A percentile compares a stretch with the other conserved stretches of the same genome.
Evolutionary conservation across 495 filamentous ascomycete genomes (phyloP).

Genomic region (Podospora fimiseda): DNA sequence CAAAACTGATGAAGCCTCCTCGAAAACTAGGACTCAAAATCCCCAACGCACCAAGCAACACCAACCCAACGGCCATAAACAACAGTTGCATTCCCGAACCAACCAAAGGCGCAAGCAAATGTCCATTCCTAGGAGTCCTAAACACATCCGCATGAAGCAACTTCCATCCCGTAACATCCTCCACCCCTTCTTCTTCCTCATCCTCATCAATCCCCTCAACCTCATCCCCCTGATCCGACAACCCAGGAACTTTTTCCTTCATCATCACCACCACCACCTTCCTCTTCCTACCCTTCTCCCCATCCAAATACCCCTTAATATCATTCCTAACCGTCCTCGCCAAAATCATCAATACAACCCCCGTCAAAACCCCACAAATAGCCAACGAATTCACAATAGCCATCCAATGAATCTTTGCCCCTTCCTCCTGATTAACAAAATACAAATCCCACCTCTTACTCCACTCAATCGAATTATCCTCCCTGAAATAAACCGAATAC

Average conservation of each 20-base stretch:
- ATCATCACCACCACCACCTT: neutral
- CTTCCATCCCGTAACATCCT: slow-evolving; percentile 91
- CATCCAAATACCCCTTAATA: slow-evolving; percentile 57
- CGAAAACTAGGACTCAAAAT: slow-evolving; percentile 87
- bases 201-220: slow-evolving; percentile 53
- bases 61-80: slow-evolving; percentile 74
- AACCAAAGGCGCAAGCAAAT: slow-evolving; percentile 75
- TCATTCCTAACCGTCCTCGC: slow-evolving; percentile 76
- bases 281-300: slow-evolving; percentile 50
- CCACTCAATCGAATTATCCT: slow-evolving; percentile 81
- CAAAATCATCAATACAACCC: slow-evolving; percentile 80
- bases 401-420: slow-evolving; percentile 82
- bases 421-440: slow-evolving; percentile 85
- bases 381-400: slow-evolving; percentile 88
- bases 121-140: slow-evolving; percentile 65
- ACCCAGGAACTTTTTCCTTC: slow-evolving; percentile 49
- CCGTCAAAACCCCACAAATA: slow-evolving; percentile 75
- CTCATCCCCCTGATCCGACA: slow-evolving; percentile 63
- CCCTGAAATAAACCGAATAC: slow-evolving; percentile 88
- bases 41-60: slow-evolving; percentile 75
- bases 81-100: slow-evolving; percentile 87
- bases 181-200: slow-evolving; percentile 71
- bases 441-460: slow-evolving; percentile 85
- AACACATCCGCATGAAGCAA: slow-evolving; percentile 94
- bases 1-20: slow-evolving; percentile 85